Evolutionary conservation across 345 rosid species (phyloP), one percentile per base, ranked within the genome.

Genomic region (Rubroshorea leprosula): DNA sequence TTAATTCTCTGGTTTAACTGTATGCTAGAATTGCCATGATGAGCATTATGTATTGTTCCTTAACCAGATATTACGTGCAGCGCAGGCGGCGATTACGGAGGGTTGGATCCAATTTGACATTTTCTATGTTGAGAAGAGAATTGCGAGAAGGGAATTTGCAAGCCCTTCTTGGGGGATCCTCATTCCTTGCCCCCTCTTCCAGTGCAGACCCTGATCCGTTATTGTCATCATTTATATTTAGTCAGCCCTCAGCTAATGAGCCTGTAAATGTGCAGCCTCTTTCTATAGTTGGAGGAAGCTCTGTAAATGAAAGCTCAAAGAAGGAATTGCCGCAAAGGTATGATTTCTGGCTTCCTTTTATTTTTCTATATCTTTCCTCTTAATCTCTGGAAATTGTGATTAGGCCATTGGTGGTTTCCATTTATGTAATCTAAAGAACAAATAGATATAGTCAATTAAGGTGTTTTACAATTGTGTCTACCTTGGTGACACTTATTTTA

Each of bases 121-220:
- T 79, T 71, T 77, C 83, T 14, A 62, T 77, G 35, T 58, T 90
- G 74, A 86, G 84, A 58, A 87, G 72, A 57, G 92, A 83, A 72
- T 73, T 79, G 49, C 82, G 83, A 4, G 90, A 90, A 29, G 86
- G 90, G 51, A 82, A 76, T 66, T 56, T 80, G 56, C 89, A 83
- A 45, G 72, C 93, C 62, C 82, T 83, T 67, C 79, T 74, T 18
- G 80, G 80, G 39, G 93, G 90, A 49, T 81, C 96, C 15, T 75
- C 81, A 5, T 69, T 31, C 68, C 55, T 75, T 49, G 53, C 76
- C 69, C 74, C 86, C 23, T 72, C 87, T 20, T 70, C 80, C 48
- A 83, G 68, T 57, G 60, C 79, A 38, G 92, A 84, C 47, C 75
- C 88, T 45, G 95, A 90, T 74, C 82, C 86, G 2, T 59, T 90